Conservation (phyloP, 371 early-diverging fungal species). For the Mucor irregularis region DNA sequence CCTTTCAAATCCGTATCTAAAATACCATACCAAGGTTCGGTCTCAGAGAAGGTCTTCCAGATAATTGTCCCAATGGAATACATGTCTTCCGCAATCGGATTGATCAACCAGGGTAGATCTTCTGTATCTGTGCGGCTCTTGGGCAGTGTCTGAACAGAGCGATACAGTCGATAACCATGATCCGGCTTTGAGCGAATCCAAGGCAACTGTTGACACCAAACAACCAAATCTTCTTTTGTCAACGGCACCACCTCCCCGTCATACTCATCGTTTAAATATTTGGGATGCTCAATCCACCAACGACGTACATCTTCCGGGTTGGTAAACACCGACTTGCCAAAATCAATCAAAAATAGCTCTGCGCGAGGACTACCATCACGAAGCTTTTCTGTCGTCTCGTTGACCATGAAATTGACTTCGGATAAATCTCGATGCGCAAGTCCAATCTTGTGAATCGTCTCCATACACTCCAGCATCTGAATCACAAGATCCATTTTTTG, state of each 20-base stretch:
- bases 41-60: slow-evolving; percentile 67
- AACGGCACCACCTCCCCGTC: slow-evolving; percentile 36
- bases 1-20: slow-evolving; percentile 59
- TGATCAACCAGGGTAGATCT: slow-evolving; percentile 45
- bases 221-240: slow-evolving; percentile 39
- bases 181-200: slow-evolving; percentile 56
- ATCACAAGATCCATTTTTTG: slow-evolving; percentile 61
- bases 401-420: slow-evolving; percentile 70
- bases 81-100: slow-evolving; percentile 63
- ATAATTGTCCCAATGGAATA: slow-evolving; percentile 65
- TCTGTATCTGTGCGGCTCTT: slow-evolving; percentile 45
- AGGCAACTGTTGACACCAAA: slow-evolving; percentile 49
- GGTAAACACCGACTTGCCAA: slow-evolving; percentile 61
- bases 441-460: slow-evolving; percentile 53
- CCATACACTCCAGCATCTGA: slow-evolving; percentile 58
- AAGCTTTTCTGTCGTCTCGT: slow-evolving; percentile 36
- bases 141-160: slow-evolving; percentile 65
- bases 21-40: slow-evolving; percentile 65
- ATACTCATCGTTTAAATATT: slow-evolving; percentile 5
- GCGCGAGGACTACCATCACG: slow-evolving; percentile 52
- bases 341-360: slow-evolving; percentile 58
- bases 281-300: slow-evolving; percentile 54
- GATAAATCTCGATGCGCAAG: slow-evolving; percentile 66
- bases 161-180: slow-evolving; percentile 56
- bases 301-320: slow-evolving; percentile 36